Base-by-base conservation (phyloP, 192 early-diverging fungal genomes). In the Backusella tuberculispora region DNA sequence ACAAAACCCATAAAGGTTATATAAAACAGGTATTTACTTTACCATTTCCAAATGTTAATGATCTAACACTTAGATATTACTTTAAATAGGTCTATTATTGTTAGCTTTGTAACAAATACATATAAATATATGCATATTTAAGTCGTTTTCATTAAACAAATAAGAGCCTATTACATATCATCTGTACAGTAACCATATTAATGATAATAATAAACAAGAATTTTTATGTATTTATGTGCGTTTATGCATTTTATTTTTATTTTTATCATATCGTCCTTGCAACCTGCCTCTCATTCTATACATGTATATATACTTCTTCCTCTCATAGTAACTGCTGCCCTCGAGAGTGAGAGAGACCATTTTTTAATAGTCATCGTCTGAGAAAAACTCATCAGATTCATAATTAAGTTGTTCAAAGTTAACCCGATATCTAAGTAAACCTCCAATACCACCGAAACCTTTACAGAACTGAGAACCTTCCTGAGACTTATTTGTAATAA, bases 381-480 rank as follows among this genome's bases (percentile, higher is more conserved):
- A 87, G 72, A 80, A 92, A 81, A 92, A 89, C 41, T 89, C 87
- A 34, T 90, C 85, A 53, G 86, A 89, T 71, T 90, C 89, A 43
- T 86, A 87, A 50, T 74, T 87, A 43, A 93, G 83, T 80, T 89
- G 86, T 26, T 90, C 81, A 71, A 95, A 88, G 77, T 93, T 89
- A 65, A 97, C 90, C 88, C 99, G 96, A 90, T 98, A 99, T 80
- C 98, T 71, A 21, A 78, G 65, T 21, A 78, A 29, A 65, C 77
- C 77, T 53, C 77, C 98, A 75, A 99, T 98, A 56, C 98, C 98
- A 85, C 98, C 98, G 83, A 99, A 99, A 21, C 98, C 98, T 80
- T 94, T 95, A 72, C 98, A 95, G 86, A 98, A 99, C 85, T 98
- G 96, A 42, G 95, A 92, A 46, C 97, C 97, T 84, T 98, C 97